Evolutionary conservation across 129 eudicot species (phyloP).

Genomic region (Helianthus tuberosus): DNA sequence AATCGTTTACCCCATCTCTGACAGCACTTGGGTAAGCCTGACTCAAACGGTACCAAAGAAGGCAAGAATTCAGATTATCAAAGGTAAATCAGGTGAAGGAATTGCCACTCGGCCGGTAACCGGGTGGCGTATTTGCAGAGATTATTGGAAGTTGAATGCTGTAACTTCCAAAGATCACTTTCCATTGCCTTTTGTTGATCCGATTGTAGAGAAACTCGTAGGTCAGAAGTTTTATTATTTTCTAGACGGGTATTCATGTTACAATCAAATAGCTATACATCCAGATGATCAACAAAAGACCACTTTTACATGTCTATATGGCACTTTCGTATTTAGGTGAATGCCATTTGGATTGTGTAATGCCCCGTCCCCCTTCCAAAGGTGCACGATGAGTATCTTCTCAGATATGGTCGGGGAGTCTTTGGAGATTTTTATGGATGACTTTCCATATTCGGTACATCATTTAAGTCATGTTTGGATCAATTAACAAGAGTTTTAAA

Average conservation of each 20-base stretch:
- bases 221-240: neutral
- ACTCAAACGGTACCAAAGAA: neutral
- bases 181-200: neutral
- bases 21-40: neutral
- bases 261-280: neutral
- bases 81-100: neutral
- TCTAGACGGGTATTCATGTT: neutral
- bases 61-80: neutral
- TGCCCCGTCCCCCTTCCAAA: too few relatives aligned
- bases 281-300: neutral
- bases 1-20: neutral
- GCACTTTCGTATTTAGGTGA: too few relatives aligned
- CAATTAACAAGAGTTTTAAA: too few relatives aligned
- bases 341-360: too few relatives aligned
- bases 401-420: too few relatives aligned
- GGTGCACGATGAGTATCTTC: too few relatives aligned
- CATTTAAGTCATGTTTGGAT: too few relatives aligned
- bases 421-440: too few relatives aligned
- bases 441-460: too few relatives aligned
- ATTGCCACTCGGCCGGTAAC: neutral
- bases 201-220: neutral
- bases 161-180: neutral
- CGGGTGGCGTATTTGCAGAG: neutral
- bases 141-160: neutral
- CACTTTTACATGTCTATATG: too few relatives aligned